Base-by-base conservation (phyloP, 192 early-diverging fungal genomes). In the Coemansia sp. region DNA sequence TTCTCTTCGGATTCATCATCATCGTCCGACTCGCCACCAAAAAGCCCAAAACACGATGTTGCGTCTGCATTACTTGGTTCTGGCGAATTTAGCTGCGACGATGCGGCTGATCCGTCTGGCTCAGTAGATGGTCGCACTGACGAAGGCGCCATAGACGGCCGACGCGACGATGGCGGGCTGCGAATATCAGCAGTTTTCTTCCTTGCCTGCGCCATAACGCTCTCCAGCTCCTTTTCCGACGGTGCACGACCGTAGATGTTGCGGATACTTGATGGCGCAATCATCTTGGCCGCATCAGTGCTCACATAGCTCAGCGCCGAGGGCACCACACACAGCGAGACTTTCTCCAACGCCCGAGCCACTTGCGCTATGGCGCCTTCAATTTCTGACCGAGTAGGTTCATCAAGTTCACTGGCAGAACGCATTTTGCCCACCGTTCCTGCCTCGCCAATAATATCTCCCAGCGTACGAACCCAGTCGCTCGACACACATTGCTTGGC, bases 391-490 rank as follows among this genome's bases (percentile, higher is more conserved):
- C 53, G 40, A 8, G 55, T 61, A 1, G 75, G 53, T 51, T 68
- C 59, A 2, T 42, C 57, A 15, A 78, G 64, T 11, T 48, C 31
- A 3, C 51, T 65, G 8, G 62, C 42, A 19, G 56, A 6, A 3
- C 22, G 26, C 58, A 69, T 68, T 28, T 46, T 64, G 20, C 75
- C 75, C 20, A 51, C 62, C 14, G 64, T 47, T 11, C 75, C 75
- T 15, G 69, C 75, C 11, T 65, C 59, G 50, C 75, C 75, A 23
- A 78, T 50, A 17, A 69, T 48, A 11, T 51, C 19, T 4, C 75
- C 75, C n/a, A 78, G 46, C 1, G 63, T 69, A 36, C 75, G 70
- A 56, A 78, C 75, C 75, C 75, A 78, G 59, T 71, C 69, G 64
- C 69, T 78, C 36, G 48, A 51, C 1, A 40, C 51, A 42, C 72